Percentiles rank a stretch among this genome's conserved stretches.
phyloP scores from a whole-genome alignment of 108 stramenopile species.

The Aurantiochytrium sp. region DNA sequence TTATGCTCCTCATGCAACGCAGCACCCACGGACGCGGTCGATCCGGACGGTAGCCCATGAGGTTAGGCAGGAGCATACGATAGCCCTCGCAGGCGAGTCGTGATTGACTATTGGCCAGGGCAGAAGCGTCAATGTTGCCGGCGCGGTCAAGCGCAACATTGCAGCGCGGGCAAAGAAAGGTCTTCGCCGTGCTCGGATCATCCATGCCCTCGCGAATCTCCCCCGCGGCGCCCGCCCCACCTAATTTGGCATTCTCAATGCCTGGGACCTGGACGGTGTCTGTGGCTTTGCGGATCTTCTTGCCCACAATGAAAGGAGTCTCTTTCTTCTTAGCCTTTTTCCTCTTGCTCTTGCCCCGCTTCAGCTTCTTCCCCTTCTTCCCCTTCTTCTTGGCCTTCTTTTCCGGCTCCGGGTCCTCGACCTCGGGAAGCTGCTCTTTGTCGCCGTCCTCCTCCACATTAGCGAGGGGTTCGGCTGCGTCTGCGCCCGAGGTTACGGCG shows the following conservation, averaged over 20 bases:
- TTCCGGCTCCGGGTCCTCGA: neutral
- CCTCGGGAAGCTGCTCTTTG: no score
- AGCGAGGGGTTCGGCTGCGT: neutral
- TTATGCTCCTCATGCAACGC: conserved; percentile 46
- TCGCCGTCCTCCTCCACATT: no score
- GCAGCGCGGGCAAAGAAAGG: conserved; percentile 58
- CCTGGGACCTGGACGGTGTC: neutral
- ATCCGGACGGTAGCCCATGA: conserved; percentile 39
- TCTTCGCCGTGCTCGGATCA: neutral
- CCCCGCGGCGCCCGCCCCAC: neutral
- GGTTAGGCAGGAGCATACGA: conserved; percentile 54
- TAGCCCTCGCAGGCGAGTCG: conserved; percentile 51
- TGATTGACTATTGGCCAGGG: neutral
- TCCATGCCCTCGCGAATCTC: conserved; percentile 3
- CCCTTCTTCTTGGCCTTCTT: neutral
- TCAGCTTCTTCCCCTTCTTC: neutral
- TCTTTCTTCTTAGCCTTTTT: conserved; percentile 3
- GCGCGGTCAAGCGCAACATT: conserved; percentile 49
- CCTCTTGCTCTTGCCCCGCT: conserved; percentile 17
- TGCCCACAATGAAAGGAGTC: neutral
- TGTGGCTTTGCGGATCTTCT: neutral
- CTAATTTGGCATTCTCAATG: neutral
- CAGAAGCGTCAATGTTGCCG: conserved; percentile 42
- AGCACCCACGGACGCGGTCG: conserved; percentile 47
- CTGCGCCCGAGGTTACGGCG: neutral